Conservation (phyloP, 805 yeast species). For the Yamadazyma scolyti region DNA sequence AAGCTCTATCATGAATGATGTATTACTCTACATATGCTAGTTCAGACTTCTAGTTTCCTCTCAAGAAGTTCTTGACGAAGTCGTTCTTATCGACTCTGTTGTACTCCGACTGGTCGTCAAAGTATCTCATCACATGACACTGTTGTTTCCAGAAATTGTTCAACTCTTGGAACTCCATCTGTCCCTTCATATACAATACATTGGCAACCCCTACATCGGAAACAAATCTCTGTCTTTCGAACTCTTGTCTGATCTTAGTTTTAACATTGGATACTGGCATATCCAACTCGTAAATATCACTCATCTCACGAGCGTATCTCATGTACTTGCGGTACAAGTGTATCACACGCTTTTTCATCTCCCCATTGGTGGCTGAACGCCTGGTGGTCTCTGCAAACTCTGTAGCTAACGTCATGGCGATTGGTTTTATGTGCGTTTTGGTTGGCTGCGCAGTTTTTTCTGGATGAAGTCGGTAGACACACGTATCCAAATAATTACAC, state of each 20-base stretch:
- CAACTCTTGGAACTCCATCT: conserved; percentile 87
- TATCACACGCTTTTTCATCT: conserved; percentile 61
- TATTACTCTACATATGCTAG: conserved; percentile 9
- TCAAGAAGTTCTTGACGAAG: conserved; percentile 71
- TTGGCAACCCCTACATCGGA: conserved; percentile 62
- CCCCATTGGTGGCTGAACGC: conserved; percentile 56
- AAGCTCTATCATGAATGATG: background rate
- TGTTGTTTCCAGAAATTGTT: conserved; percentile 89
- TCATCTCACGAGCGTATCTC: conserved; percentile 56
- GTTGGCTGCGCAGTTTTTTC: too few relatives aligned
- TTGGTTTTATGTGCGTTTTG: conserved; percentile 13
- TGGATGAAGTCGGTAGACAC: too few relatives aligned
- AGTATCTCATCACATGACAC: conserved; percentile 79
- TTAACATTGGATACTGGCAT: conserved; percentile 75
- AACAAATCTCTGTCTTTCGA: conserved; percentile 79
- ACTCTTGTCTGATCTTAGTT: conserved; percentile 84
- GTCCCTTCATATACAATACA: conserved; percentile 74
- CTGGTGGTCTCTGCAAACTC: conserved; percentile 81
- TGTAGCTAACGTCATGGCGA: conserved; percentile 61
- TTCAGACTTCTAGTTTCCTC: too few relatives aligned
- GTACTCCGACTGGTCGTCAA: conserved; percentile 61
- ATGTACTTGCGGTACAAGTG: conserved; percentile 70
- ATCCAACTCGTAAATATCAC: conserved; percentile 67
- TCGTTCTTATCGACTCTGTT: conserved; percentile 52
- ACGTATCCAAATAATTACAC: too few relatives aligned